Evolutionary conservation across 306 rosid genomes (phyloP), one percentile per base, ranked within the genome.

Genomic region (Fagus sylvatica): DNA sequence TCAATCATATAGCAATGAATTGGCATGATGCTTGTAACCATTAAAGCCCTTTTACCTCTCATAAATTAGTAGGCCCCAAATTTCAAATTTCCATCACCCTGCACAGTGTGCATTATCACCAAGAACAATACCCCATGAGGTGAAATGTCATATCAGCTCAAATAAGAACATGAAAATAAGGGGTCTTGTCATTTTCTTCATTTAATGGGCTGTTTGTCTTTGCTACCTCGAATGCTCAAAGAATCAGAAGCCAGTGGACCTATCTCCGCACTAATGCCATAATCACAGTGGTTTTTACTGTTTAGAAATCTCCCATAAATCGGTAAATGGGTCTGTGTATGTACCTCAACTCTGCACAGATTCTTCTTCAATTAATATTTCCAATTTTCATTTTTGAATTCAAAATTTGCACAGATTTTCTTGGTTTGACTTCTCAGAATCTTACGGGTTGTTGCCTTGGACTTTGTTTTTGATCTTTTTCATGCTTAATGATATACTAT

Each of bases 111-210:
- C 74, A 76, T 77, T 87, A 80, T 73, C 86, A 87, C 74, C 74
- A 43, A 28, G 77, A 80, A 73, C 85, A 82, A 77, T 81, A 73
- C 75, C 75, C 83, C 79, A 74, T 75, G 87, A 68, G 80, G 76
- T 77, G 91, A 84, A 82, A 82, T 78, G 93, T 88, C 94, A 82
- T 78, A 62, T 90, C 85, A 78, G 81, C 62, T 76, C 89, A 64
- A 77, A 76, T 81, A 80, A 80, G 75, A 83, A 85, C 82, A 84
- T 48, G 80, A 76, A 80, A 76, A 66, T 76, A 71, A 77, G 79
- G 74, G 75, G 91, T 87, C 84, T 80, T 84, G 93, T 90, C 90
- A 81, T 78, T 85, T 67, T 86, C 83, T 81, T 71, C 85, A 74
- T 85, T 90, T 68, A 89, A 75, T 82, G 81, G 73, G 65, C 76